phyloP scores from a whole-genome alignment of 106 monocot genomes.

The Acorus gramineus region DNA sequence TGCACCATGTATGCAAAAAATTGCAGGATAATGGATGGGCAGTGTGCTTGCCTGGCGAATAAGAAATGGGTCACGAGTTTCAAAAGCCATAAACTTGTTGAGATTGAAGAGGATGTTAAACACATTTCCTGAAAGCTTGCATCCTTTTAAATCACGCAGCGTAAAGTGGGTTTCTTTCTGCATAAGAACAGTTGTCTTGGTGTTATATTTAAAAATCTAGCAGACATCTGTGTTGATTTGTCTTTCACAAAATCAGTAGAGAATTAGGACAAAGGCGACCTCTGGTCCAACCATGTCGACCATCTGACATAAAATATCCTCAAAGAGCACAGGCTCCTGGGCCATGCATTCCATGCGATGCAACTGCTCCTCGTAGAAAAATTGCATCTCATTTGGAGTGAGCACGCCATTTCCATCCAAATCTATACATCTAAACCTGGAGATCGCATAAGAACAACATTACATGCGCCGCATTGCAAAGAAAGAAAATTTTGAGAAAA shows the following conservation, averaged over 20 bases:
- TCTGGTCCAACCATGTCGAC: no score
- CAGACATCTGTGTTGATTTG: neutral
- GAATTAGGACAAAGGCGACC: neutral
- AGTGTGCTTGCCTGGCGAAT: slow-evolving; percentile 65
- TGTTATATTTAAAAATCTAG: neutral
- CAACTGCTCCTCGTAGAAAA: slow-evolving; percentile 75
- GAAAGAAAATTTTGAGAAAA: neutral
- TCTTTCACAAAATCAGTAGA: neutral
- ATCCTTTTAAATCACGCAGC: slow-evolving; percentile 57
- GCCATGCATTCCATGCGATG: no score
- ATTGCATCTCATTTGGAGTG: slow-evolving; percentile 1
- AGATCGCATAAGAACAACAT: no score
- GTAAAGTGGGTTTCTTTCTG: slow-evolving; percentile 75
- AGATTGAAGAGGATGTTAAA: slow-evolving; percentile 98
- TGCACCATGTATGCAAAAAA: no score
- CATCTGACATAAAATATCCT: no score
- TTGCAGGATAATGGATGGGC: neutral
- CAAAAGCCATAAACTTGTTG: slow-evolving; percentile 95
- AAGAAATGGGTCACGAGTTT: slow-evolving; percentile 94
- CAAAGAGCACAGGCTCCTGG: no score
- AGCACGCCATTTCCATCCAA: slow-evolving; percentile 28
- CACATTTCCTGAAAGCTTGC: slow-evolving; percentile 86
- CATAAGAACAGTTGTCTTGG: neutral
- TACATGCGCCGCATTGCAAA: no score
- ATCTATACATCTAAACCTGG: slow-evolving; percentile 97